A percentile compares a stretch with the other conserved stretches of the same genome.
phyloP scores from a whole-genome alignment of 2,329 filamentous ascomycete species.

The Cercospora sojina region DNA sequence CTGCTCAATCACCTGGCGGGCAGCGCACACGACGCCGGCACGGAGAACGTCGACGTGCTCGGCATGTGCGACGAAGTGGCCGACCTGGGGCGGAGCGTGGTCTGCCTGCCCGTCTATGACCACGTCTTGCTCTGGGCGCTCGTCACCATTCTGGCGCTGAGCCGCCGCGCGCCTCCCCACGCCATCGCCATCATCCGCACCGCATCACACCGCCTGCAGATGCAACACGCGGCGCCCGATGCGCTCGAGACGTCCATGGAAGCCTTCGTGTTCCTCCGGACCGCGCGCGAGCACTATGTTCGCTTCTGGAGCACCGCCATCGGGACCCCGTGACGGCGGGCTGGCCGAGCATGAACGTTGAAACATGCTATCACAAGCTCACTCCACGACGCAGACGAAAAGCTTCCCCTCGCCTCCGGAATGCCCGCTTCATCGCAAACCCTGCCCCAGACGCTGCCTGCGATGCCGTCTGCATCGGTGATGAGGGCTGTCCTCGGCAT shows the following conservation, averaged over 20 bases:
- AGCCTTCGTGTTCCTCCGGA: slow-evolving; percentile 20
- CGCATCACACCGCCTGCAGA: slow-evolving; percentile 4
- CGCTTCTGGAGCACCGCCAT: too few relatives aligned
- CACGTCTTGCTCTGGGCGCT: slow-evolving; percentile 20
- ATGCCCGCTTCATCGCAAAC: slow-evolving; percentile 40
- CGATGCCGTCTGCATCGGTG: slow-evolving; percentile 40
- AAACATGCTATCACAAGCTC: slow-evolving; percentile 47
- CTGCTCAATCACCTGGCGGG: slow-evolving; percentile 17
- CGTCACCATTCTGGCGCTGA: slow-evolving; percentile 19
- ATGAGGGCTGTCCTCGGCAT: slow-evolving; percentile 34
- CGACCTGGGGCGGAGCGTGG: slow-evolving; percentile 16
- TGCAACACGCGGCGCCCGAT: slow-evolving; percentile 1
- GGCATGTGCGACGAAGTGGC: slow-evolving; percentile 19
- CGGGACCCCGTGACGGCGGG: too few relatives aligned
- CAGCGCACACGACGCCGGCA: slow-evolving; percentile 7
- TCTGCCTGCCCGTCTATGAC: slow-evolving; percentile 15
- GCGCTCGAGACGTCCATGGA: slow-evolving; percentile 14
- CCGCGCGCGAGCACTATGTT: slow-evolving; percentile 16
- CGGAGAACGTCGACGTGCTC: slow-evolving; percentile 15
- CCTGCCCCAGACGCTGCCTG: slow-evolving; percentile 42
- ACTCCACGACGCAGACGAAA: slow-evolving; percentile 48
- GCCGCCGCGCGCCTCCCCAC: slow-evolving; percentile 4
- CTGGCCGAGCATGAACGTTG: slow-evolving; percentile 47
- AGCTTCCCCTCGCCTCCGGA: slow-evolving; percentile 38
- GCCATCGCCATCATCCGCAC: slow-evolving; percentile 13